Base-by-base conservation (phyloP, 352 stramenopile genomes). In the Phytophthora ohioensis region DNA sequence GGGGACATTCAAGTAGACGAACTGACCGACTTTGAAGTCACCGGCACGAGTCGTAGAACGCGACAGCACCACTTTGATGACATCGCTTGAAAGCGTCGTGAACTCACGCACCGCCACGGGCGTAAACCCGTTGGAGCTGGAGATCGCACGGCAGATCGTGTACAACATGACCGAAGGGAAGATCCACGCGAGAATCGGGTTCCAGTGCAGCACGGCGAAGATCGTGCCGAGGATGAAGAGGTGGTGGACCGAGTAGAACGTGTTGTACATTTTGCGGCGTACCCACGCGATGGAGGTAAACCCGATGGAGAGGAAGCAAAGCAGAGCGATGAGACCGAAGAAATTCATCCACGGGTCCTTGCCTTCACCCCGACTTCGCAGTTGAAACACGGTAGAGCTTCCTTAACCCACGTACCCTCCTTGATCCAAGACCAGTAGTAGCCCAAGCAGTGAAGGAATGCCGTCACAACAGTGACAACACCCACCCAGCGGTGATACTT, bases 401-500 rank as follows among this genome's bases (percentile, higher is more conserved):
- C 45, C 38, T 79, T 30, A 7, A 38, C 34, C 71, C 62, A 84
- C 15, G 47, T 43, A 0, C 66, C 70, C 5, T 76, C 30, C 39
- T 32, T 64, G 2, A 79, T 47, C 73, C 74, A 86, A 3, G 42
- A 4, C 57, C 58, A 79, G 57, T 77, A 84, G 57, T 71, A 89
- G 0, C 60, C 62, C 5, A 64, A 12, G 15, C 64, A 75, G 31
- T 87, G 81, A 1, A 79, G 11, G 15, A 90, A 39, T 0, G 72
- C 71, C 21, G 72, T 75, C 41, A 80, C 7, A 4, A 90, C 66
- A 3, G 69, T 78, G 4, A 71, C 42, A 12, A 85, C 67, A 4
- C 72, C 79, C 3, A 90, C 47, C 77, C 79, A 87, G 13, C 77
- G 74, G 31, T 90, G 81, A 57, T 90, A 89, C 53, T 84, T 84